Evolutionary conservation across 306 rosid genomes (phyloP).

Genomic region (Malus sieversii): DNA sequence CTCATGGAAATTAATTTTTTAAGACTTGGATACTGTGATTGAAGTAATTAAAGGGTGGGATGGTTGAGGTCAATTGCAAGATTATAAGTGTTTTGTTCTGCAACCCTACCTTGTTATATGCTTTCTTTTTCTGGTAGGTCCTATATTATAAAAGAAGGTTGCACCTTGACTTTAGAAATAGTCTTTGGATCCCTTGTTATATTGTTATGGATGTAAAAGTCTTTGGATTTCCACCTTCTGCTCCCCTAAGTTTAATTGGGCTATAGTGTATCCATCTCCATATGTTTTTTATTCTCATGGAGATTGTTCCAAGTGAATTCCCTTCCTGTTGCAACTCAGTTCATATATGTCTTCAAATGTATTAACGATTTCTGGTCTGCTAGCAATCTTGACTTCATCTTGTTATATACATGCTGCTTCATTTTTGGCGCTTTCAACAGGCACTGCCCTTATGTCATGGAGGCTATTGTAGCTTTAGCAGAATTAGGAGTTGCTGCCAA

Average conservation of each 20-base stretch:
- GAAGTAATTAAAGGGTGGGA: not conserved
- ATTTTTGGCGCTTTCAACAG: conserved; percentile 38
- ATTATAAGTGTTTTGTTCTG: not conserved
- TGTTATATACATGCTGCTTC: conserved; percentile 16
- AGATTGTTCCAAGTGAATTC: not conserved
- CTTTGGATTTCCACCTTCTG: not conserved
- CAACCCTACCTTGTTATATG: not conserved
- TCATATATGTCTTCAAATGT: not conserved
- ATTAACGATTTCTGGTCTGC: not conserved
- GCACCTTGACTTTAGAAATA: not conserved
- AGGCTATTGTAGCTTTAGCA: conserved; percentile 80
- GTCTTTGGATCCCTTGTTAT: no score
- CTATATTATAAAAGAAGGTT: not conserved
- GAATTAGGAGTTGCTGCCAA: conserved; percentile 73
- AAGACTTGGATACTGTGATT: not conserved
- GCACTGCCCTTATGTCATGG: conserved; percentile 76
- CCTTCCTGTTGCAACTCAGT: not conserved
- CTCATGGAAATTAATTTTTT: not conserved
- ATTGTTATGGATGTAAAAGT: not conserved
- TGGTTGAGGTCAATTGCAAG: not conserved
- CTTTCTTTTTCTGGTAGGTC: not conserved
- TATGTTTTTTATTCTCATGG: not conserved
- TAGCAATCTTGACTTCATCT: not conserved
- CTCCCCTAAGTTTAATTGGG: not conserved
- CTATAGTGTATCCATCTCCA: not conserved